These are phyloP conservation scores for Annulohypoxylon moriforme DNA, from an alignment of 495 filamentous ascomycete species.

Conservation along the genomic window DNA sequence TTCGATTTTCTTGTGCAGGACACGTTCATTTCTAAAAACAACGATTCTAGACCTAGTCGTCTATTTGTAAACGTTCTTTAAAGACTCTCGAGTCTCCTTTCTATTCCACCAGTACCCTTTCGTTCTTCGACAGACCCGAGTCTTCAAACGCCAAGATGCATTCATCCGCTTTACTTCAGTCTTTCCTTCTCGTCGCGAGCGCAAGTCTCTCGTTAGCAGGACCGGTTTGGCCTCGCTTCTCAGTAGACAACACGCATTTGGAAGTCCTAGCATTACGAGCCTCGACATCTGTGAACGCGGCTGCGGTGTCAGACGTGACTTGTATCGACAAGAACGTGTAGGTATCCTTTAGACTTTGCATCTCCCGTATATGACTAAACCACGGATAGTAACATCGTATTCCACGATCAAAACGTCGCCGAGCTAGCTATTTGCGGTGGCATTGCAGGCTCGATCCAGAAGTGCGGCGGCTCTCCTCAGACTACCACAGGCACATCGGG, in stretches of 20 bases:
- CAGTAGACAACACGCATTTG: conserved; percentile 44
- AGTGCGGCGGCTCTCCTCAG: conserved; percentile 55
- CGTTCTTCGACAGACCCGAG: neutral
- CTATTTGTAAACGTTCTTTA: conserved; percentile 23
- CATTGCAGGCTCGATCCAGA: conserved; percentile 58
- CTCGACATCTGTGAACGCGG: conserved; percentile 48
- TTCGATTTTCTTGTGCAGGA: conserved; percentile 33
- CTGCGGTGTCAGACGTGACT: conserved; percentile 48
- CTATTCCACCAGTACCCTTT: neutral
- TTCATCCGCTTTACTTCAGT: conserved; percentile 38
- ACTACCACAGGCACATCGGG: conserved; percentile 57
- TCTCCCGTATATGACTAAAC: neutral
- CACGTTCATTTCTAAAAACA: conserved; percentile 34
- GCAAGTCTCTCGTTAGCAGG: conserved; percentile 29
- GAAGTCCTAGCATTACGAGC: conserved; percentile 52
- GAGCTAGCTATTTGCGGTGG: conserved; percentile 65
- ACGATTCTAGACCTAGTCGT: conserved; percentile 46
- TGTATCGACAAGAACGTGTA: conserved; percentile 54
- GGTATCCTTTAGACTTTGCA: conserved; percentile 9
- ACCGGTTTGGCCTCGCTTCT: conserved; percentile 46
- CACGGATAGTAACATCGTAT: conserved; percentile 58
- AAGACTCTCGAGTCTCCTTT: conserved; percentile 2
- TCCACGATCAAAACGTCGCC: conserved; percentile 65
- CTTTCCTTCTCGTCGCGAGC: conserved; percentile 30
- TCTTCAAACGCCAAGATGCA: conserved; percentile 31